Conservation (phyloP, 345 rosid species). For the Linum trigynum region DNA sequence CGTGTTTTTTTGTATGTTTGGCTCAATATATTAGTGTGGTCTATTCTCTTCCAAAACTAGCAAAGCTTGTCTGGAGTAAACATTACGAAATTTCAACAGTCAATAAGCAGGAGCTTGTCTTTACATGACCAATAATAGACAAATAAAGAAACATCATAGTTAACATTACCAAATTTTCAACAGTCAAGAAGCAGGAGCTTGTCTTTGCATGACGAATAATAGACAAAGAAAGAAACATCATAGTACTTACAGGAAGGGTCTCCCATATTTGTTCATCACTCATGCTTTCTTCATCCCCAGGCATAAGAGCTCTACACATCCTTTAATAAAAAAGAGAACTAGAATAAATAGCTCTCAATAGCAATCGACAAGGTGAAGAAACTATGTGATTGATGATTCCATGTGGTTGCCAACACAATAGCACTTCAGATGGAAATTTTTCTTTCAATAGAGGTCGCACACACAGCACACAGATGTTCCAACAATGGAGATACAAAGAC, state of each 20-base stretch:
- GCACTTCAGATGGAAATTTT: not conserved
- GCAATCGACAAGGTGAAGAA: not conserved
- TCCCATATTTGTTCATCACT: conserved; percentile 95
- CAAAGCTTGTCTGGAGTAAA: no score
- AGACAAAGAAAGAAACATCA: conserved; percentile 6
- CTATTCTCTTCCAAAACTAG: no score
- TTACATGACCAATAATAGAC: not conserved
- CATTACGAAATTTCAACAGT: no score
- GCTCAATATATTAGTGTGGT: not conserved
- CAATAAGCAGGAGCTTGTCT: not conserved
- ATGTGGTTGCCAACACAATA: not conserved
- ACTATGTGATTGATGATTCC: not conserved
- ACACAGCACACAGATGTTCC: not conserved
- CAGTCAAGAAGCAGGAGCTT: not conserved
- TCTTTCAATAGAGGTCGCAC: not conserved
- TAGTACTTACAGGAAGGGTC: conserved; percentile 73
- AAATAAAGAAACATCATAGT: not conserved
- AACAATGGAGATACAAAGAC: not conserved
- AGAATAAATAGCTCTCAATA: not conserved
- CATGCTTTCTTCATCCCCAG: conserved; percentile 89
- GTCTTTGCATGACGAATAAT: not conserved
- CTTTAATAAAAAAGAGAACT: conserved; percentile 24
- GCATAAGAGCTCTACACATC: conserved; percentile 89
- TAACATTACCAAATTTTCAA: not conserved
- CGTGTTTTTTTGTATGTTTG: no score